phyloP scores from a whole-genome alignment of 1,284 basidiomycete genomes.

The Volvariella surrecta region DNA sequence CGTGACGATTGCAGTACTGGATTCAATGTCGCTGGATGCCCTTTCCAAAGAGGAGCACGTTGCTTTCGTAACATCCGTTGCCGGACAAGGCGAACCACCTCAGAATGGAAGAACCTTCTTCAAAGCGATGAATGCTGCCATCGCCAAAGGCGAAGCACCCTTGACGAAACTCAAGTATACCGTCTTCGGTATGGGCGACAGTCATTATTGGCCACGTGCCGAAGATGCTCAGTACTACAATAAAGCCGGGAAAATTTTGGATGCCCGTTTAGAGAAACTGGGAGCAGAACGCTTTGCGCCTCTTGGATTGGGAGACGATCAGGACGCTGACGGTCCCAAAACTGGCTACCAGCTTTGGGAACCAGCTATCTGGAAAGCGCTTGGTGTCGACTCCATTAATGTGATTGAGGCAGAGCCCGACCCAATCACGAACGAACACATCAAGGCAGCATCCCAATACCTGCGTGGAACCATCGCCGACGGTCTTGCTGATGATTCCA shows the following conservation, averaged over 20 bases:
- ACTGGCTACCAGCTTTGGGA: conserved; percentile 98
- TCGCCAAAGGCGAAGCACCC: conserved; percentile 43
- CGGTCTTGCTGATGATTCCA: conserved; percentile 79
- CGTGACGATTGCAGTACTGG: conserved; percentile 64
- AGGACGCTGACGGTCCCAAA: conserved; percentile 93
- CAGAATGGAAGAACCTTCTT: conserved; percentile 92
- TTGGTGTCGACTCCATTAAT: conserved; percentile 89
- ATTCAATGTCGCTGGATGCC: conserved; percentile 71
- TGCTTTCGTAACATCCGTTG: conserved; percentile 87
- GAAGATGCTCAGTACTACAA: conserved; percentile 98
- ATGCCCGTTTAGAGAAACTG: conserved; percentile 67
- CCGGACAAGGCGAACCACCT: conserved; percentile 97
- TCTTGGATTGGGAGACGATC: conserved; percentile 91
- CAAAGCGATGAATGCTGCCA: conserved; percentile 76
- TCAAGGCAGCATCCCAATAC: conserved; percentile 95
- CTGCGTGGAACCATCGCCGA: conserved; percentile 93
- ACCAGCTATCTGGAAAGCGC: conserved; percentile 85
- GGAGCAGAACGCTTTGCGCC: conserved; percentile 68
- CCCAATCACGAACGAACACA: conserved; percentile 98
- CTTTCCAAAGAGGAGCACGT: conserved; percentile 78
- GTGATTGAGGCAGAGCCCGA: conserved; percentile 92
- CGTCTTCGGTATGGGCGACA: conserved; percentile 96
- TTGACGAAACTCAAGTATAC: conserved; percentile 64
- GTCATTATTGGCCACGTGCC: conserved; percentile 97
- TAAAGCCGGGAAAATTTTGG: conserved; percentile 91